Conservation (phyloP, 805 yeast species). For the Pichia heedii region DNA sequence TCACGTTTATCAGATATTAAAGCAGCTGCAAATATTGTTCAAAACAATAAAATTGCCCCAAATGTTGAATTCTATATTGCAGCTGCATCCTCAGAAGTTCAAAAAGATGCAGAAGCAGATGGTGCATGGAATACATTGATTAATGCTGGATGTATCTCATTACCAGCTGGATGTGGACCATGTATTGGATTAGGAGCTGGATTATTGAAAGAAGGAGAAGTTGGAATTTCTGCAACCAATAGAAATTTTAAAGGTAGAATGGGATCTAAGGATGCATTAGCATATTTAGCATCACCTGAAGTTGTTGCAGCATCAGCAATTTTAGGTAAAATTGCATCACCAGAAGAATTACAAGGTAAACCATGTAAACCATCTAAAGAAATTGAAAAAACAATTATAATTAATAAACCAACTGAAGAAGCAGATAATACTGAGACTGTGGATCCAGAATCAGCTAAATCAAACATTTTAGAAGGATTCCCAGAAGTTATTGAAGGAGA, state of each 20-base stretch:
- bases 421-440: conserved; percentile 9
- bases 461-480: conserved; percentile 72
- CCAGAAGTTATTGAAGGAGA: conserved; percentile 88
- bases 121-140: conserved; percentile 91
- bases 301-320: conserved; percentile 98
- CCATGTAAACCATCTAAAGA: conserved; percentile 38
- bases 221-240: conserved; percentile 97
- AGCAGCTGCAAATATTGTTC: conserved; percentile 87
- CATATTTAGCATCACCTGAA: conserved; percentile 94
- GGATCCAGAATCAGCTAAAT: conserved; percentile 41
- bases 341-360: conserved; percentile 69
- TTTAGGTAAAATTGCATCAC: conserved; percentile 88
- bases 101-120: conserved; percentile 76
- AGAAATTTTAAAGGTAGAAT: conserved; percentile 98
- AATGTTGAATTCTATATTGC: conserved; percentile 96
- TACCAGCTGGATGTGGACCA: conserved; percentile 99
- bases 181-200: conserved; percentile 98
- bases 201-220: conserved; percentile 87
- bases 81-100: conserved; percentile 92
- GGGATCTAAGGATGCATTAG: conserved; percentile 96
- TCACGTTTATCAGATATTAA: conserved; percentile 86
- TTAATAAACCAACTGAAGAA: conserved; percentile 22
- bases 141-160: conserved; percentile 88
- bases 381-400: conserved; percentile 36
- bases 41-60: conserved; percentile 73